A percentile compares a stretch with the other conserved stretches of the same genome.
Conservation (phyloP, 2,329 filamentous ascomycete species). For the Elsinoe batatas region DNA sequence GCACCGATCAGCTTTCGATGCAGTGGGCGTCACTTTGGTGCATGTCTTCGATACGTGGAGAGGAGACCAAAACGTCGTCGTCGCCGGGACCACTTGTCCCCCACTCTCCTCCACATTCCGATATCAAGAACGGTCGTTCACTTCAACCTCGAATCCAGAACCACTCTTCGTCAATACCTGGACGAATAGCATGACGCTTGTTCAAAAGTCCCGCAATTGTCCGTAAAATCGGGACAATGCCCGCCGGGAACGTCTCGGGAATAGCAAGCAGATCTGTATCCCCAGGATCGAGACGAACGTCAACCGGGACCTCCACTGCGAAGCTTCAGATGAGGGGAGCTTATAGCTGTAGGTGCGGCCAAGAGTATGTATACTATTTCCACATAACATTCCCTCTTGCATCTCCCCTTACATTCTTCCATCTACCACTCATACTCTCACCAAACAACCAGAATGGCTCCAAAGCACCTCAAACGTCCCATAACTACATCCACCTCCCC, state of each 20-base stretch:
- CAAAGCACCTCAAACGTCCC: slow-evolving; percentile 8
- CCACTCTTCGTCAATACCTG: not conserved
- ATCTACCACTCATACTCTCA: not conserved
- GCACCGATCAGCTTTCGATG: not conserved
- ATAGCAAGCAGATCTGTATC: not conserved
- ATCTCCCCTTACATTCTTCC: not conserved
- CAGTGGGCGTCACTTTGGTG: not conserved
- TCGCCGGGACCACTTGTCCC: not conserved
- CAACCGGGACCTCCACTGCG: not conserved
- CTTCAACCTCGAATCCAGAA: not conserved
- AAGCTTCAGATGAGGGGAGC: not conserved
- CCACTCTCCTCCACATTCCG: slow-evolving; percentile 8
- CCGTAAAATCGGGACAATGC: not conserved
- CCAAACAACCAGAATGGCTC: slow-evolving; percentile 1
- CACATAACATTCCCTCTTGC: not conserved
- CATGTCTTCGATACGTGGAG: not conserved
- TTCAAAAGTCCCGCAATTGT: not conserved
- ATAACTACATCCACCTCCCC: not conserved
- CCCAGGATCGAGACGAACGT: not conserved
- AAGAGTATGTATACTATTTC: not conserved
- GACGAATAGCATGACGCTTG: not conserved
- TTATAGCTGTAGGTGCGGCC: slow-evolving; percentile 6
- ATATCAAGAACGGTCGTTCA: not conserved
- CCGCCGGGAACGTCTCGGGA: not conserved
- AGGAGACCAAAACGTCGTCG: not conserved